These are phyloP conservation scores for Coemansia guatemalensis DNA, from an alignment of 192 early-diverging fungal genomes.

Conservation along the genomic window DNA sequence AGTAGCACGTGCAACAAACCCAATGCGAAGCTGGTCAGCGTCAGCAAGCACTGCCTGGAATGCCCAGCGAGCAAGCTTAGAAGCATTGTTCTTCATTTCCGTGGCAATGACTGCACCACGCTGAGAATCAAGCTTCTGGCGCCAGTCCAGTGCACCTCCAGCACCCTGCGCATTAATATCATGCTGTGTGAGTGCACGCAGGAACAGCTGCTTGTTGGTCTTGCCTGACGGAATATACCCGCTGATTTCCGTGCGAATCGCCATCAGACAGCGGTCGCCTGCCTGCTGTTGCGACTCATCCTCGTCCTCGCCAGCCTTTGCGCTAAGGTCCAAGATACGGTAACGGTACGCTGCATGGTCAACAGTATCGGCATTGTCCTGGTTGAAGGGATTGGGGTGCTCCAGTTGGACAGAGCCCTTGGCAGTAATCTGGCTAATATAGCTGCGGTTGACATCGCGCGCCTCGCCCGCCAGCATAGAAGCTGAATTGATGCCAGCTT, in stretches of 20 bases:
- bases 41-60: constrained; percentile 86
- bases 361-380: constrained; percentile 53
- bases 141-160: constrained; percentile 91
- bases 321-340: constrained; percentile 76
- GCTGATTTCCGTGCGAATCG: constrained; percentile 89
- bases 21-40: constrained; percentile 89
- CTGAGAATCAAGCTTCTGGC: constrained; percentile 89
- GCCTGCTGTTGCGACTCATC: constrained; percentile 57
- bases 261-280: constrained; percentile 59
- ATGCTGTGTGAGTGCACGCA: constrained; percentile 92
- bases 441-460: constrained; percentile 82
- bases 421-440: constrained; percentile 74
- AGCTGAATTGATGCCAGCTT: constrained; percentile 78
- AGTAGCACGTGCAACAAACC: constrained; percentile 75
- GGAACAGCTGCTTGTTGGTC: constrained; percentile 56
- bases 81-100: constrained; percentile 97
- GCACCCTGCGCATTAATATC: constrained; percentile 81
- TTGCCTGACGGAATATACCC: constrained; percentile 64
- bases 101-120: constrained; percentile 95
- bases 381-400: constrained; percentile 75
- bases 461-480: constrained; percentile 83
- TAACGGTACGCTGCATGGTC: constrained; percentile 82
- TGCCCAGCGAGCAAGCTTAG: constrained; percentile 95
- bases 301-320: constrained; percentile 27
- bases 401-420: constrained; percentile 57